phyloP scores from a whole-genome alignment of 176 grass and related monocot species.

The Avena insularis region DNA sequence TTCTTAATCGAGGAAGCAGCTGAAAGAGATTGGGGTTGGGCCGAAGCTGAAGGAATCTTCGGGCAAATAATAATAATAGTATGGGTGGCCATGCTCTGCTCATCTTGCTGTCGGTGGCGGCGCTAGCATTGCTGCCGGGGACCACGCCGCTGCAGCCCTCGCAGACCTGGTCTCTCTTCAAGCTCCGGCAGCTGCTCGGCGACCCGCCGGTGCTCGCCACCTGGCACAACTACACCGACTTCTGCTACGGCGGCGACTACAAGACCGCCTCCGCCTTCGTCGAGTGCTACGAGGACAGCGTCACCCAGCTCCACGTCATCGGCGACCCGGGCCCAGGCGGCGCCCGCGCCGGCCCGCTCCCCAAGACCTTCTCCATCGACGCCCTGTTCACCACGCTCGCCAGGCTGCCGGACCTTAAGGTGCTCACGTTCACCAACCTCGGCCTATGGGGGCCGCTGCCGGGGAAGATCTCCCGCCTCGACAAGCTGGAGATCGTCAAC shows the following conservation, averaged over 20 bases:
- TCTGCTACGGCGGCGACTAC: conserved; percentile 74
- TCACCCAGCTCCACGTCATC: conserved; percentile 90
- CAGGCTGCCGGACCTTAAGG: conserved; percentile 77
- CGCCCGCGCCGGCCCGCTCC: conserved; percentile 46
- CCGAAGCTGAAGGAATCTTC: not conserved
- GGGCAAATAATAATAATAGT: conserved; percentile 17
- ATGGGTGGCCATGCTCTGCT: conserved; percentile 32
- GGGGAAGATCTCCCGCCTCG: conserved; percentile 70
- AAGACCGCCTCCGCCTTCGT: conserved; percentile 66
- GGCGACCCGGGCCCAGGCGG: conserved; percentile 32
- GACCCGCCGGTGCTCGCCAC: conserved; percentile 69
- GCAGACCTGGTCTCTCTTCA: conserved; percentile 92
- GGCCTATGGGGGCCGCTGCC: conserved; percentile 90
- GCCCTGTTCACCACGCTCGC: conserved; percentile 88
- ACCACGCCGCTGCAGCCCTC: conserved; percentile 75
- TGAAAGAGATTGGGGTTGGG: not conserved
- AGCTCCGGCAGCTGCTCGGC: conserved; percentile 78
- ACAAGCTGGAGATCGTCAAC: conserved; percentile 88
- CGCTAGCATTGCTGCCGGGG: conserved; percentile 54
- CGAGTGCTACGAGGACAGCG: conserved; percentile 91
- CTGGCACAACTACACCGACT: conserved; percentile 80
- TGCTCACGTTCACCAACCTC: conserved; percentile 79
- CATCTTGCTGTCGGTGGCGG: conserved; percentile 59
- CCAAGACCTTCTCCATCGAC: conserved; percentile 75
- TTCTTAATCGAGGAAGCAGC: conserved; percentile 20